Base-by-base conservation (phyloP, 495 filamentous ascomycete genomes). In the Parachaetomium inaequale region DNA sequence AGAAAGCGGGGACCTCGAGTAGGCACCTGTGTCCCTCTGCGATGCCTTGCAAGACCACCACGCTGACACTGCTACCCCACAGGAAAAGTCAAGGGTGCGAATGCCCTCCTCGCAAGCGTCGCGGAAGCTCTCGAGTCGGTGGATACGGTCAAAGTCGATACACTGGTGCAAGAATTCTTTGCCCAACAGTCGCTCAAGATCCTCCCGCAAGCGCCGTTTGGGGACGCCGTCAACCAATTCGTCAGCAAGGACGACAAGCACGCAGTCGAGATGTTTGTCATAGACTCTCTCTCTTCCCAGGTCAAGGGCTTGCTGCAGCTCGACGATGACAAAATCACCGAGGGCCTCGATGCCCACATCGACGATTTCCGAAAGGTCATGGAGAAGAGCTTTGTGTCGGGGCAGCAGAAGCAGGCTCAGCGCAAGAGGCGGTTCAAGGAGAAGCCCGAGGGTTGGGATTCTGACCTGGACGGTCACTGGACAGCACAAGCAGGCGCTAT, bases 171-270 rank as follows among this genome's bases (percentile, higher is more conserved):
- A 14, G 92, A 98, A 57, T 94, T 89, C 62, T 82, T 99, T 40
- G 79, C 83, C 1, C 87, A 89, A 8, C 91, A 98, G 62, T 90
- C 89, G 0, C 81, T 98, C 12, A 93, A 90, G 61, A 94, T 98
- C 61, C 79, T 99, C 0, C 93, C 94, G 0, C 87, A 93, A 67
- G 93, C 92, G 55, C 89, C 85, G 0, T 96, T 99, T 69, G 88
- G 92, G 7, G 93, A 98, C 73, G 95, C 94, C 0, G 92, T 99
- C 8, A 86, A 86, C 57, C 90, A 95, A 63, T 99, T 93, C 71
- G 91, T 98, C 26, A 87, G 92, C 73, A 98, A 98, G 64, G 91
- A 96, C 66, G 94, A 99, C 74, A 95, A 92, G 65, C 86, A 94
- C 65, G 93, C 93, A 0, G 88, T 98, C 82, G 88, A 96, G 66